phyloP scores from a whole-genome alignment of 1,284 basidiomycete species.

The Sporisorium exsertum region DNA sequence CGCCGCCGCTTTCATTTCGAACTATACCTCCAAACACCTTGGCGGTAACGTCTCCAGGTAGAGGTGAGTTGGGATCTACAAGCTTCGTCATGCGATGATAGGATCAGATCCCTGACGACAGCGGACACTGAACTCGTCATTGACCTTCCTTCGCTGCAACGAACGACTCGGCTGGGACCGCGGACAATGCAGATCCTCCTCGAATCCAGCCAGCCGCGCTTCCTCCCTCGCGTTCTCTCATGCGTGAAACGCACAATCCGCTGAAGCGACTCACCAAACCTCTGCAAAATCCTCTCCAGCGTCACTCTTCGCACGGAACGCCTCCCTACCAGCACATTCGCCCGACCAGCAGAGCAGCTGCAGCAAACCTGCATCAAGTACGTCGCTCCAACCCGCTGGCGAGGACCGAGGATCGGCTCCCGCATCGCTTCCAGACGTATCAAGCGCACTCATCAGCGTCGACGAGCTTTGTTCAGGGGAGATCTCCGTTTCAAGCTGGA shows the following conservation, averaged over 20 bases:
- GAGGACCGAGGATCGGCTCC: constrained; percentile 5
- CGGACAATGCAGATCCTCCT: neutral
- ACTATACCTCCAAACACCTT: constrained; percentile 6
- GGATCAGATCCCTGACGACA: neutral
- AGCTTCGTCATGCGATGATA: neutral
- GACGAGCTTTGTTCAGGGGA: neutral
- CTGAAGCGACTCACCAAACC: neutral
- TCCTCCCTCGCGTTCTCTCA: neutral
- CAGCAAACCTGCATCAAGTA: neutral
- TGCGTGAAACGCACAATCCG: neutral
- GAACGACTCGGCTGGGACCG: neutral
- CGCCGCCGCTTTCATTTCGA: constrained; percentile 17
- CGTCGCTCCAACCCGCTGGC: constrained; percentile 6
- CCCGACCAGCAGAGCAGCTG: neutral
- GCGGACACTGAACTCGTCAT: neutral
- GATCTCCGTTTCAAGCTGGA: neutral
- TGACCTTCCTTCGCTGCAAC: neutral
- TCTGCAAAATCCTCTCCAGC: constrained; percentile 4
- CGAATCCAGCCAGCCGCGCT: neutral
- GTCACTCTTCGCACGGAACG: constrained; percentile 4
- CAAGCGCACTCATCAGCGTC: neutral
- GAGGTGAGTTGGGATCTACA: constrained; percentile 9
- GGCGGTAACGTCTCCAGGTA: neutral
- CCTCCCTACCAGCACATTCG: neutral
- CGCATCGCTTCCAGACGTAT: neutral